Evolutionary conservation across 2,329 filamentous ascomycete species (phyloP).

Genomic region (Claviceps digitariae): DNA sequence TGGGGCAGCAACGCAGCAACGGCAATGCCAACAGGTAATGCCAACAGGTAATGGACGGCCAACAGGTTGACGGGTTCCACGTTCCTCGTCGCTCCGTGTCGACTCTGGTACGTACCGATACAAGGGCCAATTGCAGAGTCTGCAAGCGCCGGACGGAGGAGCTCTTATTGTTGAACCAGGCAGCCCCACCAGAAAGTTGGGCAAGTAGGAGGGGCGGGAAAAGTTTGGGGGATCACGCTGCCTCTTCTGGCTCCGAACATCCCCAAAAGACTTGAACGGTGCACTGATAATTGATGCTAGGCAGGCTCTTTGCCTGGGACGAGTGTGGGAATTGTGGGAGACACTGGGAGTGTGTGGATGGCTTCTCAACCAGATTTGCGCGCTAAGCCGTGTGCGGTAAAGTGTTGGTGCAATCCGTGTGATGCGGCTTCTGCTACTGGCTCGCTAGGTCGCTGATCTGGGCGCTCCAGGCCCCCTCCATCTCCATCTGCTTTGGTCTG

Average conservation of each 20-base stretch:
- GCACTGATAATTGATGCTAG: no score
- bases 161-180: slow-evolving; percentile 22
- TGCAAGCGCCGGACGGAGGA: background rate
- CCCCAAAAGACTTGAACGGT: background rate
- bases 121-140: background rate
- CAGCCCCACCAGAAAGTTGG: slow-evolving; percentile 21
- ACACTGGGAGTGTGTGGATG: background rate
- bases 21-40: background rate
- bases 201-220: slow-evolving; percentile 10
- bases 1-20: background rate
- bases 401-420: background rate
- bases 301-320: background rate
- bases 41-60: background rate
- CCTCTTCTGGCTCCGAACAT: background rate
- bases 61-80: background rate
- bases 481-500: no score
- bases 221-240: slow-evolving; percentile 19
- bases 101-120: slow-evolving; percentile 1
- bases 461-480: no score
- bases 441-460: background rate
- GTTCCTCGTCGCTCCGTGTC: background rate
- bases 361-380: slow-evolving; percentile 12
- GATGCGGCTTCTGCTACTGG: background rate
- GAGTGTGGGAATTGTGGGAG: slow-evolving; percentile 1
- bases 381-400: slow-evolving; percentile 9